Conservation (phyloP, 345 rosid genomes). For the Salix exigua region DNA sequence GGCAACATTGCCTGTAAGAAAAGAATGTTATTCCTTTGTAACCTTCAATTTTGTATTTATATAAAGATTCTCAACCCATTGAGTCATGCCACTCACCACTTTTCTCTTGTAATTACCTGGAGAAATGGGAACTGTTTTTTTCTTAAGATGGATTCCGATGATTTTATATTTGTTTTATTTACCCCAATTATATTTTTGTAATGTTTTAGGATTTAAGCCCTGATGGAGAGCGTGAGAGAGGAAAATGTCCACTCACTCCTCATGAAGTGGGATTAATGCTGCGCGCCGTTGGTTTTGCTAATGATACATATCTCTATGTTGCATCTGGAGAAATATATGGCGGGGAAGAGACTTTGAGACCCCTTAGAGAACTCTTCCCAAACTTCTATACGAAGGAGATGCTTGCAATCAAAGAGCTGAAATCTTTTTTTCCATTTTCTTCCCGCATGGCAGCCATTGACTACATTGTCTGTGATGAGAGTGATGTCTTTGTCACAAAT, state of each 20-base stretch:
- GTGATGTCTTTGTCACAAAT: constrained; percentile 91
- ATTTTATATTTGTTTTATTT: neutral
- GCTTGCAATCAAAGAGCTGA: constrained; percentile 75
- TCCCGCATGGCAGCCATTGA: constrained; percentile 94
- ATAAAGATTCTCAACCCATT: neutral
- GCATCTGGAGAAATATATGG: constrained; percentile 99
- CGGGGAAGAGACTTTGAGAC: constrained; percentile 81
- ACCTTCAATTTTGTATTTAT: neutral
- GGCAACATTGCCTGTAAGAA: constrained; percentile 90
- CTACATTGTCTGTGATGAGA: constrained; percentile 86
- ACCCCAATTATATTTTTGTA: neutral
- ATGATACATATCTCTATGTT: constrained; percentile 78
- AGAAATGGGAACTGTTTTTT: neutral
- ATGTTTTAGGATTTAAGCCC: constrained; percentile 72
- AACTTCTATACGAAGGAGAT: constrained; percentile 93
- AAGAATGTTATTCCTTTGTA: constrained; percentile 8
- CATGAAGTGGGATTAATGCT: constrained; percentile 95
- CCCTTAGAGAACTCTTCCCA: constrained; percentile 84
- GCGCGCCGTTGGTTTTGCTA: constrained; percentile 87
- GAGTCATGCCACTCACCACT: neutral
- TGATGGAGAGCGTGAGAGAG: constrained; percentile 80
- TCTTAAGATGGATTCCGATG: neutral
- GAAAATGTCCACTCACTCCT: constrained; percentile 96
- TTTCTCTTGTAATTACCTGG: neutral
- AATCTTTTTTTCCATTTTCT: constrained; percentile 70